These are phyloP conservation scores for Ogataea henricii DNA, from an alignment of 805 yeast genomes.

Conservation along the genomic window DNA sequence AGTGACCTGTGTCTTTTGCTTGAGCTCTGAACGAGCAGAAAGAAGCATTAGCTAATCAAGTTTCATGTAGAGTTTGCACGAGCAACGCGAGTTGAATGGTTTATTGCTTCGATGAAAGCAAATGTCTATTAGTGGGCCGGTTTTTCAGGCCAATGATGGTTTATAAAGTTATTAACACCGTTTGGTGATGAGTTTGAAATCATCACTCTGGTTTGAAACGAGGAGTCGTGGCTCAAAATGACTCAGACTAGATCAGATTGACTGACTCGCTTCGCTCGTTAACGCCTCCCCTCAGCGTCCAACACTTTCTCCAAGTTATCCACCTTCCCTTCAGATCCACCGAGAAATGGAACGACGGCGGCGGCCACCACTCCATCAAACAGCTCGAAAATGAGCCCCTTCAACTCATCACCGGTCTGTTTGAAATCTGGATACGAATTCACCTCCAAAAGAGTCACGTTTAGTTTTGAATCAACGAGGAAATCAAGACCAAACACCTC, in stretches of 20 bases:
- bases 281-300: background rate
- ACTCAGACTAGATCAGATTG: conserved; percentile 1
- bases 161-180: too few relatives aligned
- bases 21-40: too few relatives aligned
- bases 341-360: conserved; percentile 53
- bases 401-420: conserved; percentile 84
- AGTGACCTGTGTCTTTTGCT: too few relatives aligned
- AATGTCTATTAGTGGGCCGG: too few relatives aligned
- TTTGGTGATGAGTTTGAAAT: too few relatives aligned
- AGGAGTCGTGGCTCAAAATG: too few relatives aligned
- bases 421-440: conserved; percentile 96
- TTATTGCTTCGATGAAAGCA: too few relatives aligned
- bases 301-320: conserved; percentile 14
- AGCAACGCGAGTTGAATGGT: too few relatives aligned
- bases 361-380: conserved; percentile 56
- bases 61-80: too few relatives aligned
- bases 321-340: conserved; percentile 8
- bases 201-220: too few relatives aligned
- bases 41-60: too few relatives aligned
- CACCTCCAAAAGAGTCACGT: conserved; percentile 73
- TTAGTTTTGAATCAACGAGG: conserved; percentile 57
- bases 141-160: too few relatives aligned
- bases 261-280: background rate
- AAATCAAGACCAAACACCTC: conserved; percentile 92
- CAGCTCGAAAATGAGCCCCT: conserved; percentile 62